Evolutionary conservation across 2,329 filamentous ascomycete genomes (phyloP).

Genomic region (Clarireedia paspali): DNA sequence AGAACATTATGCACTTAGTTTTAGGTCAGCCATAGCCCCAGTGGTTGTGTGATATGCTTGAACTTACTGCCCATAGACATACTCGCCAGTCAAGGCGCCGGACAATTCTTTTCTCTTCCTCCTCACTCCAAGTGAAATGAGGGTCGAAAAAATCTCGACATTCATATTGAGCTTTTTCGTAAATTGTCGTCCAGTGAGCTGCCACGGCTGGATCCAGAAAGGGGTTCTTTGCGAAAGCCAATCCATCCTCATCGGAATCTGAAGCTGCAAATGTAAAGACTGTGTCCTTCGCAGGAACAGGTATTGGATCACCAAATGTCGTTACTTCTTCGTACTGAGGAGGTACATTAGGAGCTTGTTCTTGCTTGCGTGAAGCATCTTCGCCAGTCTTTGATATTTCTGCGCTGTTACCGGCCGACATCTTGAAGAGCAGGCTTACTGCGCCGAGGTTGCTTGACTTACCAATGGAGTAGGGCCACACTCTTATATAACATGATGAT

Average conservation of each 20-base stretch:
- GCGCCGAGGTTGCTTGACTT: too few species aligned
- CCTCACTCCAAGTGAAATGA: constrained; percentile 19
- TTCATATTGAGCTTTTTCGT: constrained; percentile 24
- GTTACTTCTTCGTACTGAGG: constrained; percentile 15
- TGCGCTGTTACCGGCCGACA: neutral
- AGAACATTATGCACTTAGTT: constrained; percentile 54
- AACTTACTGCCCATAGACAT: constrained; percentile 19
- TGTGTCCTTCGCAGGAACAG: constrained; percentile 5
- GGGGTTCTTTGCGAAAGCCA: constrained; percentile 12
- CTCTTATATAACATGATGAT: neutral
- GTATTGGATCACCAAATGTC: constrained; percentile 11
- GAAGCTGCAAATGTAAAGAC: constrained; percentile 1
- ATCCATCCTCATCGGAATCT: constrained; percentile 16
- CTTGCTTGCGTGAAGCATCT: neutral
- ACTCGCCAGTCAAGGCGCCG: constrained; percentile 20
- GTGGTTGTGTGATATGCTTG: neutral
- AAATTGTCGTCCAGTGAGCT: constrained; percentile 17
- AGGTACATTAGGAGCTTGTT: constrained; percentile 2
- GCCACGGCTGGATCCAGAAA: constrained; percentile 24
- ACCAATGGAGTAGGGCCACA: too few species aligned
- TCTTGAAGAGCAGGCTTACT: neutral
- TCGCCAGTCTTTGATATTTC: neutral
- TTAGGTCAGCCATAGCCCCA: constrained; percentile 27
- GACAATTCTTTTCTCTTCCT: constrained; percentile 23
- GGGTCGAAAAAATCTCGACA: constrained; percentile 22